Conservation (phyloP, 345 rosid genomes). For the Jatropha curcas region DNA sequence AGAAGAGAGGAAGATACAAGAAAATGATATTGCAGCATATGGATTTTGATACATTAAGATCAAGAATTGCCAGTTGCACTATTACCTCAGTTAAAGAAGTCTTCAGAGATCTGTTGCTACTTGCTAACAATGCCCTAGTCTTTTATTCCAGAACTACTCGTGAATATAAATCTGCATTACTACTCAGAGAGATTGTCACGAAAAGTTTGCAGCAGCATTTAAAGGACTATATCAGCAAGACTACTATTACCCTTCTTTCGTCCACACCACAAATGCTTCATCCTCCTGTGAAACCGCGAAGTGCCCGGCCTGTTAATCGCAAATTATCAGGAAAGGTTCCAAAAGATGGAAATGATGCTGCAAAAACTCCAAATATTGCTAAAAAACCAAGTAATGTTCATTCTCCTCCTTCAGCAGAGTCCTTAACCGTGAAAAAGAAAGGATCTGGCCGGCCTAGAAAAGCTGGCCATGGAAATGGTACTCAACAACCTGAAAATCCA, state of each 20-base stretch:
- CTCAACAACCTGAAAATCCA: conserved; percentile 29
- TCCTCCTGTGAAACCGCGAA: conserved; percentile 47
- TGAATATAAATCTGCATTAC: conserved; percentile 70
- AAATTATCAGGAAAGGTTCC: conserved; percentile 27
- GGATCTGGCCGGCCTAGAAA: conserved; percentile 33
- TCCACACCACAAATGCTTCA: conserved; percentile 29
- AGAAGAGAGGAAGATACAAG: conserved; percentile 92
- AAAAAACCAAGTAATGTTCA: conserved; percentile 28
- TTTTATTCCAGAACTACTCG: conserved; percentile 79
- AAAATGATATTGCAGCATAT: conserved; percentile 66
- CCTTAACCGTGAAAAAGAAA: conserved; percentile 35
- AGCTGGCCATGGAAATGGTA: conserved; percentile 20
- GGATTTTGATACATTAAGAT: conserved; percentile 71
- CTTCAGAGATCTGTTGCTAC: conserved; percentile 64
- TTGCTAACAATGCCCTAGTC: conserved; percentile 71
- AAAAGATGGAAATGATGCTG: conserved; percentile 19
- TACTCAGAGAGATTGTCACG: conserved; percentile 56
- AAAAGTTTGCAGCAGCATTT: conserved; percentile 47
- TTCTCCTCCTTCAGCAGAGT: conserved; percentile 43
- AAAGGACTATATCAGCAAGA: conserved; percentile 30
- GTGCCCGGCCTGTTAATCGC: conserved; percentile 25
- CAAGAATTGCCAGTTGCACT: conserved; percentile 47
- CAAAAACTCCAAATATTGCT: conserved; percentile 33
- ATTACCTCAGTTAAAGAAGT: conserved; percentile 57
- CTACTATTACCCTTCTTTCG: conserved; percentile 24